A percentile compares a stretch with the other conserved stretches of the same genome.
Evolutionary conservation across 768 basidiomycete genomes (phyloP).

Genomic region (Amanita muscaria): DNA sequence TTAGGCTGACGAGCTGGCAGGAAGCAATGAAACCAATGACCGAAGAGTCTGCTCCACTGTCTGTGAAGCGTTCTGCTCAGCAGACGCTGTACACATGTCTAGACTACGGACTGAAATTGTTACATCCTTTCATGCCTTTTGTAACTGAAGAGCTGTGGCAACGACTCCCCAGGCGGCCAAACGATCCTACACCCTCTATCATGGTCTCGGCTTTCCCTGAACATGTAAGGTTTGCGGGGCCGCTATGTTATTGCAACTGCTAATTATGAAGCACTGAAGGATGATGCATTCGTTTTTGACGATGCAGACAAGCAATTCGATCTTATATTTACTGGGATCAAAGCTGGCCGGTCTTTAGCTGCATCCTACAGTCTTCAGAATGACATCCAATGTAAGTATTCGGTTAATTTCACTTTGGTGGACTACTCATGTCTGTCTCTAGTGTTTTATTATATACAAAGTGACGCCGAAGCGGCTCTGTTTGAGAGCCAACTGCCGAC

Average conservation of each 20-base stretch:
- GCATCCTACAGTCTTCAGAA: conserved; percentile 84
- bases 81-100: conserved; percentile 95
- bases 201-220: conserved; percentile 84
- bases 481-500: conserved; percentile 69
- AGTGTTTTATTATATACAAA: conserved; percentile 77
- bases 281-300: conserved; percentile 48
- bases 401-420: background rate
- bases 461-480: conserved; percentile 50
- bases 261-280: conserved; percentile 37
- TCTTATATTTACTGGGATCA: conserved; percentile 71
- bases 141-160: conserved; percentile 99
- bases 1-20: conserved; percentile 28
- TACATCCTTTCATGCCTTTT: conserved; percentile 99
- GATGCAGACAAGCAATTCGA: conserved; percentile 83
- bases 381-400: conserved; percentile 65
- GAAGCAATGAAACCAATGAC: conserved; percentile 99
- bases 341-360: conserved; percentile 74
- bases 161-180: conserved; percentile 77
- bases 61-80: conserved; percentile 73
- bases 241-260: too few relatives aligned
- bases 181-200: conserved; percentile 78
- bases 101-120: conserved; percentile 78
- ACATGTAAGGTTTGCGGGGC: too few relatives aligned
- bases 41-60: conserved; percentile 58
- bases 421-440: conserved; percentile 5